Conservation (phyloP, 2,329 filamentous ascomycete species). For the Whalleya microplaca region DNA sequence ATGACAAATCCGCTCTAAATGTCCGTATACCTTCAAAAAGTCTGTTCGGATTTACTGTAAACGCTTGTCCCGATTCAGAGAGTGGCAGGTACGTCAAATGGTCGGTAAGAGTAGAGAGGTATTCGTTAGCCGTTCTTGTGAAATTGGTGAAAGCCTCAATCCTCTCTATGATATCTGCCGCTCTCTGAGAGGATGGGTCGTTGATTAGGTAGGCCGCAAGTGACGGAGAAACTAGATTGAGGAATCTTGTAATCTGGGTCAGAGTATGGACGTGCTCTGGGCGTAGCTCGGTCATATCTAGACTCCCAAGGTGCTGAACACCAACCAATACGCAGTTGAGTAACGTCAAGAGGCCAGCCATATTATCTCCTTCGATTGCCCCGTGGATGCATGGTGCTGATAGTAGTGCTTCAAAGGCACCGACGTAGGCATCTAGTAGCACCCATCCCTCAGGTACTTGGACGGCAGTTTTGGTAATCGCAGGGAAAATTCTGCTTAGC, state of each 20-base stretch:
- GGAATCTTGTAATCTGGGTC: slow-evolving; percentile 25
- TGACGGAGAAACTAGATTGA: slow-evolving; percentile 37
- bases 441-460: slow-evolving; percentile 46
- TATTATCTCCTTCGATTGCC: slow-evolving; percentile 41
- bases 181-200: slow-evolving; percentile 20
- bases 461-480: slow-evolving; percentile 48
- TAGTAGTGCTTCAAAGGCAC: slow-evolving; percentile 46
- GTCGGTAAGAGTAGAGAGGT: slow-evolving; percentile 24
- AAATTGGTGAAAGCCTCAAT: slow-evolving; percentile 31
- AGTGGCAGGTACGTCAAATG: not conserved
- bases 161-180: slow-evolving; percentile 16
- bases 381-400: slow-evolving; percentile 39
- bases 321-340: slow-evolving; percentile 38
- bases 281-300: slow-evolving; percentile 22
- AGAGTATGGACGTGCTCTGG: slow-evolving; percentile 31
- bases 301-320: slow-evolving; percentile 31
- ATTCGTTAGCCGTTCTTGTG: slow-evolving; percentile 27
- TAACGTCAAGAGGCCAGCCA: slow-evolving; percentile 39
- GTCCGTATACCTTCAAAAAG: slow-evolving; percentile 30
- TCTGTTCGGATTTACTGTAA: slow-evolving; percentile 18
- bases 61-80: not conserved
- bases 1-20: slow-evolving; percentile 1
- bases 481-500: slow-evolving; percentile 57
- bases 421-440: slow-evolving; percentile 54
- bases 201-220: slow-evolving; percentile 34